Conservation (phyloP, 768 basidiomycete species). For the Termitomyces eurrhizus region DNA sequence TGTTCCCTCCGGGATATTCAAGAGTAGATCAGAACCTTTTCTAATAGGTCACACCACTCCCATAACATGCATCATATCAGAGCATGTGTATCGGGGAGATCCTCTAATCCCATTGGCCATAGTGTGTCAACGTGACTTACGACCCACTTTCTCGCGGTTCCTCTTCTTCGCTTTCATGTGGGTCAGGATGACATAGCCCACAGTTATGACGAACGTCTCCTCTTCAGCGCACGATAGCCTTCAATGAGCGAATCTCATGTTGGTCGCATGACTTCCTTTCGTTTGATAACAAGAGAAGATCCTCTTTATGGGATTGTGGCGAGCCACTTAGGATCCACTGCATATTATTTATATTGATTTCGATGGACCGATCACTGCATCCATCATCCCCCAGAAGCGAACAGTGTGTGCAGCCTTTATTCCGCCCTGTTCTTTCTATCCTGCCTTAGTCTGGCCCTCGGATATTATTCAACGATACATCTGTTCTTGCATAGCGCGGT, state of each 20-base stretch:
- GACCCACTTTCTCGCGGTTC: background rate
- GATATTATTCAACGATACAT: conserved; percentile 1
- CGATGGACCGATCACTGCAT: background rate
- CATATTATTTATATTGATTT: background rate
- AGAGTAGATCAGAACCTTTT: background rate
- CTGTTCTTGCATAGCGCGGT: background rate
- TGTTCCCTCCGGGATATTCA: background rate
- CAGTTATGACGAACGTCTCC: background rate
- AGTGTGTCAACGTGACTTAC: background rate
- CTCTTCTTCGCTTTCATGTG: background rate
- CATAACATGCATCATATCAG: background rate
- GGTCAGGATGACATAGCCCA: background rate
- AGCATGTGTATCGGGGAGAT: background rate
- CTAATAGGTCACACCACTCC: background rate
- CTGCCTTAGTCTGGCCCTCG: background rate
- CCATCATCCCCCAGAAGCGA: background rate
- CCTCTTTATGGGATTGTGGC: background rate
- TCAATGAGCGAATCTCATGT: background rate
- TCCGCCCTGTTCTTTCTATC: background rate
- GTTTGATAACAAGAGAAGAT: background rate
- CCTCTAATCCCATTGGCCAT: background rate
- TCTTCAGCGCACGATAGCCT: background rate
- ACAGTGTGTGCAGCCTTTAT: background rate
- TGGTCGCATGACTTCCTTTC: background rate
- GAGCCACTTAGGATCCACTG: background rate